Evolutionary conservation across 2,329 filamentous ascomycete species (phyloP), one percentile per base, ranked within the genome.

Genomic region (Colletotrichum graminicola): DNA sequence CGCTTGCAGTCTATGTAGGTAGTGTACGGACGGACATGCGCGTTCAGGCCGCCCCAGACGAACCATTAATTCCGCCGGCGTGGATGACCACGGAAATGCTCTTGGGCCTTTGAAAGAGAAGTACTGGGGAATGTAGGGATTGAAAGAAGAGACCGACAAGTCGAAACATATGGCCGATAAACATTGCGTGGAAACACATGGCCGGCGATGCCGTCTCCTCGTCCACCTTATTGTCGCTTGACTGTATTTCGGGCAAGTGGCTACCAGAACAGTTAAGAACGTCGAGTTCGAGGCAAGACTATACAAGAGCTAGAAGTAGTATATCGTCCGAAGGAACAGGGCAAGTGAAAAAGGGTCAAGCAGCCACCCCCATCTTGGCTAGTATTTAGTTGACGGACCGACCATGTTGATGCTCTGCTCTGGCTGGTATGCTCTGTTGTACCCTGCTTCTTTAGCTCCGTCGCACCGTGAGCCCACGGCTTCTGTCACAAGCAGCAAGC

Each of bases 41-140:
- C 57, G 59, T 60, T 67, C 57, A 56, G 32, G 18, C 59, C 65
- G 45, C 65, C 59, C 68, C 54, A 52, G 65, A 64, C 65, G 52
- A 59, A 71, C 36, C 52, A 60, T 29, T 59, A 51, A 68, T 55
- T 49, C 32, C 39, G 54, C 59, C 55, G 45, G 68, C 36, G 26
- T 39, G 18, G 29, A 66, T 26, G 39, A 29, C 45, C 45, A 45
- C 14, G 45, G 45, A 68, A 32, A 41, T 55, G 36, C 43, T 29
- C 26, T 12, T 72, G 18, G 34, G 26, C 36, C 21, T 51, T 43
- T 57, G 29, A 12, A 59, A 32, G n/a, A 41, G 43, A 62, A 11
- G 52, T 8, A 47, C 43, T 52, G 49, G 65, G 26, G 64, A 68
- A 68, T 41, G 45, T 26, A 51, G 32, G 32, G 49, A 67, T 39